Evolutionary conservation across 805 yeast species (phyloP).

Genomic region (Trichomonascus vanleenenianus): DNA sequence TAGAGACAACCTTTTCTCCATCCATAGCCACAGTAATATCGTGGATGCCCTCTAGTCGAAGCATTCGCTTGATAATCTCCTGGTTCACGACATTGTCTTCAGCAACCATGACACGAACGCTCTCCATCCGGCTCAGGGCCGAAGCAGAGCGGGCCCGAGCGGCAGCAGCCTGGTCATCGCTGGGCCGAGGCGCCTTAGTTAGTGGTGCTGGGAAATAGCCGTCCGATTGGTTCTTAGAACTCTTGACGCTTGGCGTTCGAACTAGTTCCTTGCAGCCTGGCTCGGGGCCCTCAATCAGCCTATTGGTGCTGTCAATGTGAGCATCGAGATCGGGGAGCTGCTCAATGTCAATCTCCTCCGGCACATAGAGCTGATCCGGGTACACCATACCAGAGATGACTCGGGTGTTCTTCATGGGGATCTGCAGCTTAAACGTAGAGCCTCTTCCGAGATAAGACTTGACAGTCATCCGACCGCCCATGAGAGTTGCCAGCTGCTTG

Average conservation of each 20-base stretch:
- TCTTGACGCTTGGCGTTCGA: neutral
- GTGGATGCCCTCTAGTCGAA: conserved; percentile 69
- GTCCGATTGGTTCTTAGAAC: neutral
- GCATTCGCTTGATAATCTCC: conserved; percentile 86
- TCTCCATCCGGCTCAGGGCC: conserved; percentile 7
- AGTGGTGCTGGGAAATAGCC: neutral
- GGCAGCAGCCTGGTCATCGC: conserved; percentile 9
- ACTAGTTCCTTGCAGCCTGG: no score
- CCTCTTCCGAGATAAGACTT: conserved; percentile 61
- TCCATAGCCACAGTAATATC: conserved; percentile 76
- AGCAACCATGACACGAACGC: conserved; percentile 60
- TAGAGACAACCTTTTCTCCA: conserved; percentile 80
- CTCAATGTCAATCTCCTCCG: neutral
- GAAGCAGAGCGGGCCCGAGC: conserved; percentile 8
- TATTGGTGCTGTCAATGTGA: neutral
- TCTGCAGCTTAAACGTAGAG: conserved; percentile 72
- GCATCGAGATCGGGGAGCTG: neutral
- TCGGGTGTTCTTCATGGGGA: conserved; percentile 28
- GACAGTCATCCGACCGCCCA: conserved; percentile 78
- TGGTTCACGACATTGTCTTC: conserved; percentile 94
- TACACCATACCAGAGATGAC: neutral
- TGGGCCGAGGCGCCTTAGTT: no score
- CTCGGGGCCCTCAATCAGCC: neutral
- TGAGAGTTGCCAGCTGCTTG: conserved; percentile 80
- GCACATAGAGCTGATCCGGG: neutral